phyloP scores from a whole-genome alignment of 108 stramenopile genomes.

The Schizochytrium sp. region DNA sequence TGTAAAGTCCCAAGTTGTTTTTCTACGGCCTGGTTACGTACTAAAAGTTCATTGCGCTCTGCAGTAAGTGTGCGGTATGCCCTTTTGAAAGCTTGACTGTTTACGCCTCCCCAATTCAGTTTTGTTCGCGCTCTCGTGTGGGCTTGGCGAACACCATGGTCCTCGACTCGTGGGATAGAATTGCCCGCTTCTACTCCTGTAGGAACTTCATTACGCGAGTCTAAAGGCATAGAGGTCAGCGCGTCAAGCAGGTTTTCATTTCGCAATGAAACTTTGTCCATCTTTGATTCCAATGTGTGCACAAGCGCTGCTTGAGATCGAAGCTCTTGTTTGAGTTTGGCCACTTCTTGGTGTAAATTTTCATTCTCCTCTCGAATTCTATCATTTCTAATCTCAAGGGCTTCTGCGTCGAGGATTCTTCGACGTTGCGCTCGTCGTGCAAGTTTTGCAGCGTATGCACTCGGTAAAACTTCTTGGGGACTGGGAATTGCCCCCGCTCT shows the following conservation, averaged over 20 bases:
- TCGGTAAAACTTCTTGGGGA: not conserved
- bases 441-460: constrained; percentile 5
- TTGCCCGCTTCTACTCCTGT: not conserved
- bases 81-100: constrained; percentile 6
- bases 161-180: constrained; percentile 13
- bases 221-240: not conserved
- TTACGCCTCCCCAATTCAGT: constrained; percentile 44
- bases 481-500: not conserved
- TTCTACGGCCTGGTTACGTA: not conserved
- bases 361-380: not conserved
- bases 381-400: not conserved
- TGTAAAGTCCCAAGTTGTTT: constrained; percentile 21
- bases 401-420: not conserved
- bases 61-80: not conserved
- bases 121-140: not conserved
- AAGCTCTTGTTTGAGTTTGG: not conserved
- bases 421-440: not conserved
- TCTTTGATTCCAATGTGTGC: not conserved
- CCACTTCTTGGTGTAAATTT: not conserved
- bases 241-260: constrained; percentile 24
- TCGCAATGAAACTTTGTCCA: not conserved
- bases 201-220: not conserved
- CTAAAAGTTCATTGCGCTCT: constrained; percentile 13
- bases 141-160: not conserved
- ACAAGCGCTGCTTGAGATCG: not conserved